A percentile compares a stretch with the other conserved stretches of the same genome.
Evolutionary conservation across 1,139 yeast genomes (phyloP).

Genomic region (Suhomyces ambrosiae): DNA sequence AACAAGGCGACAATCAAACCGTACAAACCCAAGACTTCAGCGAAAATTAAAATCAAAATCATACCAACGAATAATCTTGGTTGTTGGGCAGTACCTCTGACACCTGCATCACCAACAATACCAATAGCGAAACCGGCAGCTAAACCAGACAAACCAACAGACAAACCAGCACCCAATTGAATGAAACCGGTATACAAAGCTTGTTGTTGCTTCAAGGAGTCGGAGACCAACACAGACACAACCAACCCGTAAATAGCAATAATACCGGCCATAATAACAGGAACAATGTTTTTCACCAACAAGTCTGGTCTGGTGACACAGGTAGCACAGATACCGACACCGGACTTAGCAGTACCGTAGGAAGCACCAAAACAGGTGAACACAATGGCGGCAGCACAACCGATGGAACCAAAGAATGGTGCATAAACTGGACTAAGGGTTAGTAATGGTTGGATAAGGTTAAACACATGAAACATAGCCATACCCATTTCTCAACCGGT

Average conservation of each 20-base stretch:
- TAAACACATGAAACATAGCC: background rate
- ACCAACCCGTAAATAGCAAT: constrained; percentile 98
- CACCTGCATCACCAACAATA: constrained; percentile 98
- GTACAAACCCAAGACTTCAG: constrained; percentile 96
- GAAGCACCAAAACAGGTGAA: constrained; percentile 99
- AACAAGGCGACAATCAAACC: constrained; percentile 97
- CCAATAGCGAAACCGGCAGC: constrained; percentile 99
- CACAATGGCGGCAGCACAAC: constrained; percentile 98
- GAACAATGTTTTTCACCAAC: constrained; percentile 86
- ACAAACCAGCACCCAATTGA: constrained; percentile 97
- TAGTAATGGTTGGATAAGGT: constrained; percentile 20
- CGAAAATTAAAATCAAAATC: constrained; percentile 95
- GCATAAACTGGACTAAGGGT: constrained; percentile 71
- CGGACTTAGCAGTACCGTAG: constrained; percentile 98
- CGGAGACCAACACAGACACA: constrained; percentile 92
- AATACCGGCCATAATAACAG: constrained; percentile 99
- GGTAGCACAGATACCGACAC: constrained; percentile 99
- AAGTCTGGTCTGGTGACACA: constrained; percentile 97
- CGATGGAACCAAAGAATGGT: constrained; percentile 96
- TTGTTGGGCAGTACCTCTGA: constrained; percentile 94
- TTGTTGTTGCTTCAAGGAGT: constrained; percentile 84
- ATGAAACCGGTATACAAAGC: constrained; percentile 96
- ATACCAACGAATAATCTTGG: constrained; percentile 97
- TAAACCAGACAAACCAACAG: constrained; percentile 95
- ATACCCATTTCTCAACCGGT: background rate